These are phyloP conservation scores for Microstegium vimineum DNA, from an alignment of 176 grass and related monocot genomes.

Conservation along the genomic window DNA sequence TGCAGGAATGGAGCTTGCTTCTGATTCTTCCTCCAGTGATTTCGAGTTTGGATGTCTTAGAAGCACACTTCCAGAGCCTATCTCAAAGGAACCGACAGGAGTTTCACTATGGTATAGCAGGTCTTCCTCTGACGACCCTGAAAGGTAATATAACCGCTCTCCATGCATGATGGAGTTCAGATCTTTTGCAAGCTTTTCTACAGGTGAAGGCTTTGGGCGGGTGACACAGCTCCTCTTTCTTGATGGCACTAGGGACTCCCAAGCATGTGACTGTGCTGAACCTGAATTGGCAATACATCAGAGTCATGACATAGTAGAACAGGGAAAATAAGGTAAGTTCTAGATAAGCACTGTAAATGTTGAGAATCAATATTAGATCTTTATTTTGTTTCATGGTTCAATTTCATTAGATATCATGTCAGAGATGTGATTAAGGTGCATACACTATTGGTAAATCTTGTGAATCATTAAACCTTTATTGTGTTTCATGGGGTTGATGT, in stretches of 20 bases:
- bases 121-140: conserved; percentile 70
- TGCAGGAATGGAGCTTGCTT: conserved; percentile 80
- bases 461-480: not conserved
- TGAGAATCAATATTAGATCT: not conserved
- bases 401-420: not conserved
- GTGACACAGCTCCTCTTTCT: conserved; percentile 67
- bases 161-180: conserved; percentile 82
- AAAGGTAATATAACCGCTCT: conserved; percentile 48
- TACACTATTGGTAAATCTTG: not conserved
- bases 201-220: conserved; percentile 50
- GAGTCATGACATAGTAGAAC: not conserved
- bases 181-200: conserved; percentile 85
- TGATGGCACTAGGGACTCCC: conserved; percentile 77
- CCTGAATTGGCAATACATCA: conserved; percentile 42
- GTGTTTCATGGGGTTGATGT: conserved; percentile 1
- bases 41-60: conserved; percentile 71
- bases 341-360: not conserved
- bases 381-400: conserved; percentile 3
- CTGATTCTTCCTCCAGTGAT: conserved; percentile 81
- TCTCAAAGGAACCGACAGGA: conserved; percentile 71
- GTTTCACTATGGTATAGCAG: conserved; percentile 75
- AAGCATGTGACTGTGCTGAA: conserved; percentile 84
- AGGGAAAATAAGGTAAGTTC: conserved; percentile 15
- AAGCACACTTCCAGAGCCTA: conserved; percentile 83
- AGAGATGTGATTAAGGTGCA: not conserved